phyloP scores from a whole-genome alignment of 257 asterid species.

The Rehmannia glutinosa region DNA sequence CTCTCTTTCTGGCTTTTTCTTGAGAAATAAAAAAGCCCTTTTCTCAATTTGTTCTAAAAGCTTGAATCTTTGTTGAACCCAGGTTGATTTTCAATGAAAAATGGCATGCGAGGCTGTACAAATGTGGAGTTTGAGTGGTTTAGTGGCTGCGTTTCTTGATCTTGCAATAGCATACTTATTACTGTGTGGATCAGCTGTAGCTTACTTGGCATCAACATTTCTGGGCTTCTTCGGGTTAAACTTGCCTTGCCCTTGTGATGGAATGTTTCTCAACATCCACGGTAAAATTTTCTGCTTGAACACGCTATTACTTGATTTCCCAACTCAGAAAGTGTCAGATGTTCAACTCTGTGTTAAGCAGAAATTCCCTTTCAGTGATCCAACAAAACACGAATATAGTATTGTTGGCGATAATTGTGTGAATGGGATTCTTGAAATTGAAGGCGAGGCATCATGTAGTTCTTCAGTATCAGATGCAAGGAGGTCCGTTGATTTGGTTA shows the following conservation, averaged over 20 bases:
- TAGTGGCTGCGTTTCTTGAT: slow-evolving; percentile 82
- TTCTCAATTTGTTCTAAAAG: slow-evolving; percentile 15
- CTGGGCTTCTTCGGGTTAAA: slow-evolving; percentile 61
- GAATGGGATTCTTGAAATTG: slow-evolving; percentile 43
- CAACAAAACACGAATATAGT: slow-evolving; percentile 9
- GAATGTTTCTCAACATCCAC: slow-evolving; percentile 32
- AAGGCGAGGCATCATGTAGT: slow-evolving; percentile 64
- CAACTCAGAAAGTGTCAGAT: slow-evolving; percentile 52
- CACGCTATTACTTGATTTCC: slow-evolving; percentile 54
- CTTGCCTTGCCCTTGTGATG: slow-evolving; percentile 84
- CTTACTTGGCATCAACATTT: slow-evolving; percentile 56
- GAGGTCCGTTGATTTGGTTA: slow-evolving; percentile 21
- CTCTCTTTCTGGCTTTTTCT: neutral
- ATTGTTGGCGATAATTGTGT: slow-evolving; percentile 21
- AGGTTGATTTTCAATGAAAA: slow-evolving; percentile 21
- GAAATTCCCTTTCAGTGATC: slow-evolving; percentile 54
- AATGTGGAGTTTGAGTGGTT: slow-evolving; percentile 67
- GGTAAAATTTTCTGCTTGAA: slow-evolving; percentile 41
- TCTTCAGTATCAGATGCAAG: too few relatives aligned
- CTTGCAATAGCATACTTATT: slow-evolving; percentile 67
- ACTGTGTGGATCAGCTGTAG: slow-evolving; percentile 66
- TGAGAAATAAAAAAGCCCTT: slow-evolving; percentile 21
- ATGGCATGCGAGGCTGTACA: slow-evolving; percentile 64
- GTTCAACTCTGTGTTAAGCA: slow-evolving; percentile 53
- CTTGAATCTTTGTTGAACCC: slow-evolving; percentile 19